Conservation (phyloP, 345 rosid species). For the Clausena lansium region DNA sequence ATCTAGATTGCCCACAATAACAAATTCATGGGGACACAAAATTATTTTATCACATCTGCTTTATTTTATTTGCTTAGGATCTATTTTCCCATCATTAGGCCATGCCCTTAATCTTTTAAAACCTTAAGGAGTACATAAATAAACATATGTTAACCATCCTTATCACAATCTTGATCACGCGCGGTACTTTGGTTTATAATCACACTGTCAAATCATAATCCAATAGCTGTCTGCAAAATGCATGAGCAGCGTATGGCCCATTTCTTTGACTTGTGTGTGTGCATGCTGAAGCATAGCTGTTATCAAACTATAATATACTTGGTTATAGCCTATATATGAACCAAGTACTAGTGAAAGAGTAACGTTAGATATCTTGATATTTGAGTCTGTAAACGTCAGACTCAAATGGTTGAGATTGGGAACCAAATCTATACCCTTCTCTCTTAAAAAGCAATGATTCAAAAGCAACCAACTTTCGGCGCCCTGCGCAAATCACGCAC, state of each 20-base stretch:
- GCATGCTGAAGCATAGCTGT: too few species aligned
- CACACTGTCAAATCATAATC: too few species aligned
- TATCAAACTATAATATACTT: too few species aligned
- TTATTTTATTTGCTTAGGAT: neutral
- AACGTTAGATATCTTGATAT: neutral
- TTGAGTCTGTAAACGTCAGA: too few species aligned
- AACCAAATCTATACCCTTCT: neutral
- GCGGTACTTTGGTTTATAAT: too few species aligned
- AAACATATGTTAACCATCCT: too few species aligned
- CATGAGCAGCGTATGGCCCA: neutral
- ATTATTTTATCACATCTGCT: neutral
- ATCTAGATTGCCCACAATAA: too few species aligned
- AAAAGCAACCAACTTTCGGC: constrained; percentile 36
- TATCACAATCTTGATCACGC: too few species aligned
- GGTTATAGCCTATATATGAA: too few species aligned
- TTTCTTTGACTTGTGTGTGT: neutral
- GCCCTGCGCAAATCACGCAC: constrained; percentile 22
- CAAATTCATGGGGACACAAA: neutral
- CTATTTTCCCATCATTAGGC: neutral
- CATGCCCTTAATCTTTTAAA: neutral
- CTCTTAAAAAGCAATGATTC: neutral
- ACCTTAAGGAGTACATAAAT: too few species aligned
- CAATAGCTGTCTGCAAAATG: neutral
- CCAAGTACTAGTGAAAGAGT: too few species aligned
- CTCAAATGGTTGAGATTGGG: too few species aligned